Base-by-base conservation (phyloP, 768 basidiomycete genomes). In the Flagelloscypha sp. region DNA sequence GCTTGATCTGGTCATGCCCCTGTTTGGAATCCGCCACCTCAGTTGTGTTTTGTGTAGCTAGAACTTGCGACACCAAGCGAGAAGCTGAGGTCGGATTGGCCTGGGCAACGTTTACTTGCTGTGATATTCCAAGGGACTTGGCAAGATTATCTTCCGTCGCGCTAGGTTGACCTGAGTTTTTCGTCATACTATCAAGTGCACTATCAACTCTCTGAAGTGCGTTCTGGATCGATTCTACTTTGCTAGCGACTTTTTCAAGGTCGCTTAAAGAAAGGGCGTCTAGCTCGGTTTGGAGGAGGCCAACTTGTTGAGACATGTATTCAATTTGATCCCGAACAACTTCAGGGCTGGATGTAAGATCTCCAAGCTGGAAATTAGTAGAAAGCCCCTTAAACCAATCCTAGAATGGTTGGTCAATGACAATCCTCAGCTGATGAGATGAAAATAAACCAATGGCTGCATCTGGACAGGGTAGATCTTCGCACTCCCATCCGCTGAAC, bases 351-450 rank as follows among this genome's bases (percentile, higher is more conserved):
- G 41, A 36, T 3, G 54, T 54, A 15, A 56, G 44, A 33, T 56
- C 54, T 31, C 52, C 53, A 45, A 50, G 33, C 1, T 47, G 47
- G 40, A 56, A 56, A 2, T 46, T 48, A 7, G 54, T 52, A 13
- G 50, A 50, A 6, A 56, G 40, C 7, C 48, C 41, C 30, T 48
- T 43, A 38, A 49, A 55, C 54, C 54, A 55, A 28, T 55, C 52
- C n/a, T n/a, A n/a, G n/a, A n/a, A n/a, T n/a, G n/a, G n/a, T n/a
- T n/a, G n/a, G n/a, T n/a, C n/a, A n/a, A n/a, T n/a, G n/a, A n/a
- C n/a, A n/a, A n/a, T n/a, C n/a, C n/a, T n/a, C n/a, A n/a, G n/a
- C n/a, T n/a, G n/a, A n/a, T n/a, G n/a, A n/a, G n/a, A n/a, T n/a
- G n/a, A n/a, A n/a, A n/a, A n/a, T n/a, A n/a, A n/a, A n/a, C n/a